Percentiles rank a stretch among this genome's conserved stretches.
Evolutionary conservation across 2,329 filamentous ascomycete genomes (phyloP).

Genomic region (Zopfia rhizophila): DNA sequence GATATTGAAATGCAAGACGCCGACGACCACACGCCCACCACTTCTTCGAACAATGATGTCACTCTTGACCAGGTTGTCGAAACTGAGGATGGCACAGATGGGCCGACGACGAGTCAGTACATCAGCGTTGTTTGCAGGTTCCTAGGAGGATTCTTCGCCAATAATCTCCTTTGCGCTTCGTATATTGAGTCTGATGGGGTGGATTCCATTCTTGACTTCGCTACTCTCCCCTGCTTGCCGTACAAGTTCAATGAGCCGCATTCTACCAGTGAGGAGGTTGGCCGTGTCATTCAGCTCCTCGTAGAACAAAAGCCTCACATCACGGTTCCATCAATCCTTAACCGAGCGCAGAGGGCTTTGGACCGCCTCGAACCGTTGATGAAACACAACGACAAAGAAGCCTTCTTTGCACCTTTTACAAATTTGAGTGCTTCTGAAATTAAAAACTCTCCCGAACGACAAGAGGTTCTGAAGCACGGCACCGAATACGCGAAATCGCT

Average conservation of each 20-base stretch:
- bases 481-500: slow-evolving; percentile 82
- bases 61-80: slow-evolving; percentile 55
- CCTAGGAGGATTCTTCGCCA: slow-evolving; percentile 78
- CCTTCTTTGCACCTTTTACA: slow-evolving; percentile 78
- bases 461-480: slow-evolving; percentile 65
- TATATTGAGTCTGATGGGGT: slow-evolving; percentile 85
- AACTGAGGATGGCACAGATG: slow-evolving; percentile 61
- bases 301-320: slow-evolving; percentile 84
- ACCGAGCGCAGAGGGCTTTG: slow-evolving; percentile 76
- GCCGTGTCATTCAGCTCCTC: slow-evolving; percentile 78
- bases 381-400: slow-evolving; percentile 58
- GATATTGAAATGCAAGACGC: slow-evolving; percentile 76
- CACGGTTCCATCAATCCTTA: slow-evolving; percentile 82
- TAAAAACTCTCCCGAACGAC: slow-evolving; percentile 26
- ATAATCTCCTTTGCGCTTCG: slow-evolving; percentile 74
- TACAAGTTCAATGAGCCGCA: slow-evolving; percentile 72
- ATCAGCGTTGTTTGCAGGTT: slow-evolving; percentile 82
- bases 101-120: slow-evolving; percentile 71
- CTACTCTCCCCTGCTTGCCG: slow-evolving; percentile 82
- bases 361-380: slow-evolving; percentile 75
- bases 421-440: slow-evolving; percentile 38
- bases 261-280: slow-evolving; percentile 74
- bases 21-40: slow-evolving; percentile 23
- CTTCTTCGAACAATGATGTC: slow-evolving; percentile 33
- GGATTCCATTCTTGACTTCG: slow-evolving; percentile 84